Percentiles rank a stretch among this genome's conserved stretches.
phyloP scores from a whole-genome alignment of 2,329 filamentous ascomycete species.

The Colletotrichum tropicale region DNA sequence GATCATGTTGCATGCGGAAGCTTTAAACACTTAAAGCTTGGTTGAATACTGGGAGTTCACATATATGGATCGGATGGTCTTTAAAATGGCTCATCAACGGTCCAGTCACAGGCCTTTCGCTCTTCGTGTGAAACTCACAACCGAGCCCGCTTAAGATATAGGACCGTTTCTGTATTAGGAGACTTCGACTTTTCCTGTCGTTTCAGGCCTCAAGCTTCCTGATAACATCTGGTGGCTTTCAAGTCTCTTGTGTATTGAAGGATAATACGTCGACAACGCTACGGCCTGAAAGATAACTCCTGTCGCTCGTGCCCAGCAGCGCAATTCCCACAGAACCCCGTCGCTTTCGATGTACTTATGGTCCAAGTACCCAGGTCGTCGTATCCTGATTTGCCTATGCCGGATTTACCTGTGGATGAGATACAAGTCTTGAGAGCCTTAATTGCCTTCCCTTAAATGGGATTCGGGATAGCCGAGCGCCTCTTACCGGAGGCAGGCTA shows the following conservation, averaged over 20 bases:
- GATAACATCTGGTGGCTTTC: too few species aligned
- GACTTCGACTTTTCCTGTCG: not conserved
- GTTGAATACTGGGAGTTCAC: not conserved
- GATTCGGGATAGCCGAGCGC: accelerated
- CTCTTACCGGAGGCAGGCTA: accelerated
- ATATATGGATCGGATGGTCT: accelerated
- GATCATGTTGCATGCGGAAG: not conserved
- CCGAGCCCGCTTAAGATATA: not conserved
- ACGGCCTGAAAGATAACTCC: not conserved
- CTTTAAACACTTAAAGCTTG: accelerated
- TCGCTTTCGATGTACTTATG: too few species aligned
- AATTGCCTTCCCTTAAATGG: not conserved
- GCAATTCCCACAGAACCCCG: not conserved
- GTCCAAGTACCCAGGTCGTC: too few species aligned
- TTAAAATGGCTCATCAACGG: not conserved
- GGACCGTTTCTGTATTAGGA: not conserved
- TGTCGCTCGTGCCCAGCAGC: not conserved
- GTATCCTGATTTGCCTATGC: too few species aligned
- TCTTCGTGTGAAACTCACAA: too few species aligned
- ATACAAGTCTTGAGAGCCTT: not conserved
- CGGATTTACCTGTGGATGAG: not conserved
- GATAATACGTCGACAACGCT: not conserved
- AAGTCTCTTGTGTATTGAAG: too few species aligned
- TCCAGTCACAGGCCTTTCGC: too few species aligned
- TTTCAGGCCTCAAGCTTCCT: accelerated